phyloP scores from a whole-genome alignment of 306 rosid species.

The Albizia julibrissin region DNA sequence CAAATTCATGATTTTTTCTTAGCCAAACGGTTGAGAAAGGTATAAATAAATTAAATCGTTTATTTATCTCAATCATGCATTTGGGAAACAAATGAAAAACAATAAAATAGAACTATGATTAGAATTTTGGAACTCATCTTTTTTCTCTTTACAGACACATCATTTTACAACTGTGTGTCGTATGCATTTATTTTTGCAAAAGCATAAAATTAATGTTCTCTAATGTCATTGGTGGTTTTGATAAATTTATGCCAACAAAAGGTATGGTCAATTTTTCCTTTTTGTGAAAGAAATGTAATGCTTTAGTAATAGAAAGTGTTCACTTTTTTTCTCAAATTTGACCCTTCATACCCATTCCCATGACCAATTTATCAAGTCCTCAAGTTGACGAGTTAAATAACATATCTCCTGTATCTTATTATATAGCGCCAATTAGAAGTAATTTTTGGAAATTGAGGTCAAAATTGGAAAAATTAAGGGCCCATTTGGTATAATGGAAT shows the following conservation, averaged over 20 bases:
- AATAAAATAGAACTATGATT: neutral
- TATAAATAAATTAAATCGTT: neutral
- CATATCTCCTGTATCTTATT: too few species aligned
- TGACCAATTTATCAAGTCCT: neutral
- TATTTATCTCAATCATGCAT: neutral
- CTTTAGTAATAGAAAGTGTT: neutral
- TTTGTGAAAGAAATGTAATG: neutral
- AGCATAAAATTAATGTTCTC: neutral
- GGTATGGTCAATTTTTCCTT: conserved; percentile 3
- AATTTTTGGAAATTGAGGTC: too few species aligned
- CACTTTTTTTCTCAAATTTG: neutral
- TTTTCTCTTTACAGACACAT: neutral
- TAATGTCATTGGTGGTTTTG: neutral
- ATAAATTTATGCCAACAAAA: conserved; percentile 27
- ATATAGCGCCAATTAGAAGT: too few species aligned
- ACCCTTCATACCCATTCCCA: neutral
- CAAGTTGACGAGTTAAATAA: neutral
- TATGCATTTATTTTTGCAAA: neutral
- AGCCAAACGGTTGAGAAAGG: neutral
- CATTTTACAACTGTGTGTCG: neutral
- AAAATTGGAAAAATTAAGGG: too few species aligned
- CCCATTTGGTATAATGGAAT: too few species aligned
- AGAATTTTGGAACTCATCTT: neutral
- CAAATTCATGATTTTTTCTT: neutral
- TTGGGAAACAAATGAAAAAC: neutral